Evolutionary conservation across 2,329 filamentous ascomycete species (phyloP), one percentile per base, ranked within the genome.

Genomic region (Byssoonygena ceratinophila): DNA sequence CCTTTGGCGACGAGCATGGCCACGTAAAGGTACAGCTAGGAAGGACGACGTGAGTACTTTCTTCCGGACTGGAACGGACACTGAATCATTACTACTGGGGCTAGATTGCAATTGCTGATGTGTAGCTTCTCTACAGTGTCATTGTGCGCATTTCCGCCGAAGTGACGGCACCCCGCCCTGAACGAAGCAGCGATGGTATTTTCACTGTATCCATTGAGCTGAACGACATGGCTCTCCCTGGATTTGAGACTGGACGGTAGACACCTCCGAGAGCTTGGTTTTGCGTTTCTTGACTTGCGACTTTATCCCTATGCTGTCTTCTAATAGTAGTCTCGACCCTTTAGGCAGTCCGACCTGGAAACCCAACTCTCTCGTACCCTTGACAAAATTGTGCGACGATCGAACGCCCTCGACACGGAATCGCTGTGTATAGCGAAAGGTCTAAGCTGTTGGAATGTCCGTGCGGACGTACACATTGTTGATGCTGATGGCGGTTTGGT

Each of bases 191-290:
- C 66, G 92, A 97, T 67, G 92, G 92, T 67, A 80, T 94, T 68
- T 97, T 97, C 74, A 89, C 83, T 60, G 96, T 97, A 65, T 79
- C 83, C 51, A 86, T 90, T 52, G 92, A 97, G 68, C 81, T 98
- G 62, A 88, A 85, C 57, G 88, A 91, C 46, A 94, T 97, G 83
- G 85, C 87, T 25, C 89, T 88, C 44, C 89, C 92, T 12, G 83
- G 86, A 31, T 94, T 94, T 70, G 90, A 96, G 69, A 80, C 85
- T 60, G 87, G 86, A 68, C 80, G 81, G 79, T 83, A 76, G 12
- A 44, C 52, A 20, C 11, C n/a, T 23, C n/a, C 36, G 6, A 36
- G 16, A 34, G 9, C 11, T 12, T 9, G 14, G 20, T 36, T 18
- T n/a, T 3, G 34, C 6, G 1, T 27, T 14, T 20, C 46, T 40